Base-by-base conservation (phyloP, 805 yeast genomes). In the Schizosaccharomyces lindneri region DNA sequence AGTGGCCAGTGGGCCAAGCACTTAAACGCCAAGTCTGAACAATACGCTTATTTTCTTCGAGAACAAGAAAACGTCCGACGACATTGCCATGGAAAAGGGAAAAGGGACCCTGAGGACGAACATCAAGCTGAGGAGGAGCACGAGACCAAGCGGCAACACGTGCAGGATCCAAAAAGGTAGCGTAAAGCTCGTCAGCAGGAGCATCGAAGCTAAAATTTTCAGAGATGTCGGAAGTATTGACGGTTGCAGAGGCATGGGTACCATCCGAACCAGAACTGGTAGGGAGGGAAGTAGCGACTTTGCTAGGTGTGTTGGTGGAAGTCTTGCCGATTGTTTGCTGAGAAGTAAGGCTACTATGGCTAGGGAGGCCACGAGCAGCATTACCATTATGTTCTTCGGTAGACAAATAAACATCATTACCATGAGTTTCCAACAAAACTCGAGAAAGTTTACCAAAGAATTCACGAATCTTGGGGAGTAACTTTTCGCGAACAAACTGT, bases 81-180 rank as follows among this genome's bases (percentile, higher is more conserved):
- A 93, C 82, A 64, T 87, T 87, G 17, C 97, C 97, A 15, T 95
- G 94, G 70, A 93, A 93, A 63, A 93, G 71, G 39, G 77, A 76
- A 72, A 82, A 88, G 59, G 74, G 74, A 1, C 84, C 76, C 4
- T 85, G 87, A 61, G 76, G 85, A 55, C 68, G 70, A 64, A 85
- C 75, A 67, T 78, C 79, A 61, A 87, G 78, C 55, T 55, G 36
- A 81, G 88, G 70, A 46, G 79, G 74, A 0, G 94, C 81, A 63
- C 95, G 81, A 0, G 95, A 78, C 97, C 97, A 93, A 0, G 89
- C 89, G n/a, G 83, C 80, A 15, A 93, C 83, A 65, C 95, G 76
- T 60, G 80, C 80, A 31, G 85, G 85, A 63, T 85, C 87, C 59
- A 86, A 71, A 48, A 93, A 78, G 0, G 97, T 85, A 55, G 78